A percentile compares a stretch with the other conserved stretches of the same genome.
phyloP scores from a whole-genome alignment of 768 basidiomycete genomes.

The Podaxis carcinomalis region DNA sequence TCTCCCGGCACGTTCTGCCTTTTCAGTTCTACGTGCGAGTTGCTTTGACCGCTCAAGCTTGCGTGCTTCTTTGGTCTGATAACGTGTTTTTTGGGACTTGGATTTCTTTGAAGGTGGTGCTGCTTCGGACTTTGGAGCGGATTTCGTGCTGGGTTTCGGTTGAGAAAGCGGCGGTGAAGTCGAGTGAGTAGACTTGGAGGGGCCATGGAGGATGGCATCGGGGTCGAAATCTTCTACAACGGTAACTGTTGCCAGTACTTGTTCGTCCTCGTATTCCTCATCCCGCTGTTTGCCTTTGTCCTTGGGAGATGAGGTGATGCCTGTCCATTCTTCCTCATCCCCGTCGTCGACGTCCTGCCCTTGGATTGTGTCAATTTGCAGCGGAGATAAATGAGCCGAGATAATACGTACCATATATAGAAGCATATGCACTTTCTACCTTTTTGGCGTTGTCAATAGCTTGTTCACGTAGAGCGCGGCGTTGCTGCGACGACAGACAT shows the following conservation, averaged over 20 bases:
- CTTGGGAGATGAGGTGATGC: conserved; percentile 30
- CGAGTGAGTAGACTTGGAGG: conserved; percentile 19
- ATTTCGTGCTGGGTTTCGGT: conserved; percentile 3
- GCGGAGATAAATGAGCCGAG: conserved; percentile 4
- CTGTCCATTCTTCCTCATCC: conserved; percentile 45
- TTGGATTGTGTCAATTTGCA: conserved; percentile 11
- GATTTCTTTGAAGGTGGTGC: conserved; percentile 1
- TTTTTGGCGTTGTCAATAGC: conserved; percentile 73
- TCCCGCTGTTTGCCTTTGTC: conserved; percentile 40
- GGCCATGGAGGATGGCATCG: conserved; percentile 50
- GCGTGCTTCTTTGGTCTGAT: conserved; percentile 15
- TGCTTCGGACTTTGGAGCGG: conserved; percentile 5
- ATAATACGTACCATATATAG: conserved; percentile 33
- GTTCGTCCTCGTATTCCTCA: conserved; percentile 78
- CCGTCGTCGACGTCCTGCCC: conserved; percentile 20
- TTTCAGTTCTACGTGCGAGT: conserved; percentile 14
- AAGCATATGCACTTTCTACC: conserved; percentile 73
- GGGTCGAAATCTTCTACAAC: conserved; percentile 91
- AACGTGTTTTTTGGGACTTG: conserved; percentile 16
- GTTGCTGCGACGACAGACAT: conserved; percentile 46
- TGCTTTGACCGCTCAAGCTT: conserved; percentile 16
- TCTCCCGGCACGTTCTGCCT: conserved; percentile 13
- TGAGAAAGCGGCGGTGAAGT: neutral
- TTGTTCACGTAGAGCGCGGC: conserved; percentile 71
- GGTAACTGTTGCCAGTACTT: conserved; percentile 84